phyloP scores from a whole-genome alignment of 108 stramenopile species.

The Asterionellopsis glacialis region DNA sequence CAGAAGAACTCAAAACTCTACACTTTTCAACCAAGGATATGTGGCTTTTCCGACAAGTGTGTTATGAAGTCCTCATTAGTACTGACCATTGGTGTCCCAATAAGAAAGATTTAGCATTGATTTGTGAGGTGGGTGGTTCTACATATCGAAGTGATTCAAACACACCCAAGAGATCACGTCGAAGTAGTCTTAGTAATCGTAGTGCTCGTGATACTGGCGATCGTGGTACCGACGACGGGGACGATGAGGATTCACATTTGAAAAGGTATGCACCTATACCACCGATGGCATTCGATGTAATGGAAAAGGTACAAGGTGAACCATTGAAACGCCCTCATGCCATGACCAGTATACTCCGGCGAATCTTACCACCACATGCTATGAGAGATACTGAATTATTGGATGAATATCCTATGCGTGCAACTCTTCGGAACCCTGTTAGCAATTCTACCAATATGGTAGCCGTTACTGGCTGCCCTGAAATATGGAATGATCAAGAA shows the following conservation, averaged over 20 bases:
- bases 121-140: conserved; percentile 10
- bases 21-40: conserved; percentile 20
- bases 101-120: conserved; percentile 35
- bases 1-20: conserved; percentile 36
- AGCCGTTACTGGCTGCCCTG: conserved; percentile 44
- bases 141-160: not conserved
- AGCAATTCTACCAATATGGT: conserved; percentile 33
- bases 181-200: not conserved
- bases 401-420: conserved; percentile 38
- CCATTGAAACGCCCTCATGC: conserved; percentile 27
- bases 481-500: conserved; percentile 14
- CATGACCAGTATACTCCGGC: conserved; percentile 42
- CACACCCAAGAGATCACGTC: not conserved
- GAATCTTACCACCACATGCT: conserved; percentile 42
- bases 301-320: conserved; percentile 53
- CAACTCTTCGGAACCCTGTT: conserved; percentile 31
- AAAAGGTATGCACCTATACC: conserved; percentile 27
- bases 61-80: conserved; percentile 54
- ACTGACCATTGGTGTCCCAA: conserved; percentile 68
- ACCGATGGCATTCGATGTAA: conserved; percentile 38
- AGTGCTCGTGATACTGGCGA: not conserved
- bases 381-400: conserved; percentile 31
- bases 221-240: conserved; percentile 7
- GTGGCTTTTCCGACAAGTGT: conserved; percentile 44
- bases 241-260: conserved; percentile 1